Evolutionary conservation across 2,329 filamentous ascomycete species (phyloP).

Genomic region (Paecilomyces dactylethromorphus): DNA sequence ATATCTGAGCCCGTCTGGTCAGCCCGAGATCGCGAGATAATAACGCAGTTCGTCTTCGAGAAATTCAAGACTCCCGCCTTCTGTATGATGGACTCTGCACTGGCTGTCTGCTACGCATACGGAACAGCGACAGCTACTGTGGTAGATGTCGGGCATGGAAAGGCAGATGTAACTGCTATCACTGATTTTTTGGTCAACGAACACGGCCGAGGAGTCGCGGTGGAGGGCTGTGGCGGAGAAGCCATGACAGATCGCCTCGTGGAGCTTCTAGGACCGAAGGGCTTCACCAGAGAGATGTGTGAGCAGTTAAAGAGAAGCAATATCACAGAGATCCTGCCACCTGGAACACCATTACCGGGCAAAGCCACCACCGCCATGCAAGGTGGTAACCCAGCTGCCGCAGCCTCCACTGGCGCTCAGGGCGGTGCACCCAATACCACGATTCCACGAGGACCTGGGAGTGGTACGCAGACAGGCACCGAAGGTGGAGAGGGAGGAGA

Average conservation of each 20-base stretch:
- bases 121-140: slow-evolving; percentile 76
- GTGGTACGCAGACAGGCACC: slow-evolving; percentile 48
- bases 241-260: slow-evolving; percentile 71
- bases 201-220: slow-evolving; percentile 54
- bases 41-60: slow-evolving; percentile 94
- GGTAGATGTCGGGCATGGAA: slow-evolving; percentile 84
- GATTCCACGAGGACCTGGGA: slow-evolving; percentile 47
- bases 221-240: slow-evolving; percentile 73
- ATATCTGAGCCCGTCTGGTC: slow-evolving; percentile 89
- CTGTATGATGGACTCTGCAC: slow-evolving; percentile 79
- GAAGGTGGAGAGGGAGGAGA: slow-evolving; percentile 37
- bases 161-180: slow-evolving; percentile 88
- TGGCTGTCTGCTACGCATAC: slow-evolving; percentile 76
- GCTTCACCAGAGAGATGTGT: slow-evolving; percentile 56
- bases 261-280: slow-evolving; percentile 55
- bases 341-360: slow-evolving; percentile 48
- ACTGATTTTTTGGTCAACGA: slow-evolving; percentile 73
- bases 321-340: slow-evolving; percentile 56
- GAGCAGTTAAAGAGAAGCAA: slow-evolving; percentile 59
- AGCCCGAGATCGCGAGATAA: slow-evolving; percentile 73
- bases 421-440: slow-evolving; percentile 34
- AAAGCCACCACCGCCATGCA: slow-evolving; percentile 35
- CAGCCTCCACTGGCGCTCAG: slow-evolving; percentile 49
- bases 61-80: slow-evolving; percentile 93
- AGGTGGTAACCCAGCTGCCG: slow-evolving; percentile 48